These are phyloP conservation scores for Hypoxylon rickii DNA, from an alignment of 495 filamentous ascomycete genomes.

Conservation along the genomic window DNA sequence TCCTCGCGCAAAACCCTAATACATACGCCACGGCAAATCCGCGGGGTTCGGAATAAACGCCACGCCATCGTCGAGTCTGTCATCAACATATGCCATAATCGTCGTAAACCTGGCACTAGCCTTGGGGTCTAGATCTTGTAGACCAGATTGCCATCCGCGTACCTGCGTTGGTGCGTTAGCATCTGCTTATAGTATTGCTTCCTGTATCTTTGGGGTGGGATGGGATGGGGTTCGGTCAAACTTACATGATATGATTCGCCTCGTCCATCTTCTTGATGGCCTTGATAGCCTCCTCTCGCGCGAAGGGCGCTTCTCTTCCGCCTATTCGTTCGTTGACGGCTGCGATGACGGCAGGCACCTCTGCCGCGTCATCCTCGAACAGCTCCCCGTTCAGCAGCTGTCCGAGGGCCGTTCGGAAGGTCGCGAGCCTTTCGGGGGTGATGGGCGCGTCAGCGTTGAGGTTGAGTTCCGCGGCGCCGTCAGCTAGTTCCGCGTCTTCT, in stretches of 20 bases:
- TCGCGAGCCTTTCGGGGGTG: constrained; percentile 63
- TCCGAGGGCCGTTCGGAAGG: constrained; percentile 81
- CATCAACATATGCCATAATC: constrained; percentile 14
- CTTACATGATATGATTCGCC: constrained; percentile 91
- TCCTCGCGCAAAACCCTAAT: too few species aligned
- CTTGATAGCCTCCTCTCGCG: constrained; percentile 69
- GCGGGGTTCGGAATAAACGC: too few species aligned
- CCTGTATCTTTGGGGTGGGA: neutral
- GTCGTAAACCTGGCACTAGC: constrained; percentile 6
- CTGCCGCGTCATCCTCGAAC: constrained; percentile 79
- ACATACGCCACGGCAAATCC: too few species aligned
- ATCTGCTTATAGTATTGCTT: neutral
- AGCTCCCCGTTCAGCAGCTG: constrained; percentile 75
- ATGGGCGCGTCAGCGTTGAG: constrained; percentile 55
- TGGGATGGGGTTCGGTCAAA: constrained; percentile 24
- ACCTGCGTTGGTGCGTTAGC: constrained; percentile 46
- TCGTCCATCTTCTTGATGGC: constrained; percentile 81
- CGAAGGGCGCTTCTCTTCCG: constrained; percentile 61
- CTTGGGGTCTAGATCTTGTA: constrained; percentile 44
- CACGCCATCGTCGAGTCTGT: neutral
- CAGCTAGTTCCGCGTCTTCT: constrained; percentile 44
- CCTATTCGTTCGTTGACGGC: constrained; percentile 77
- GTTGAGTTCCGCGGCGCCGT: constrained; percentile 42
- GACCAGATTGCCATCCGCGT: constrained; percentile 50
- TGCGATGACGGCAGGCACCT: constrained; percentile 72